These are phyloP conservation scores for Hypoxylon rubiginosum DNA, from an alignment of 2,329 filamentous ascomycete genomes.

Conservation along the genomic window DNA sequence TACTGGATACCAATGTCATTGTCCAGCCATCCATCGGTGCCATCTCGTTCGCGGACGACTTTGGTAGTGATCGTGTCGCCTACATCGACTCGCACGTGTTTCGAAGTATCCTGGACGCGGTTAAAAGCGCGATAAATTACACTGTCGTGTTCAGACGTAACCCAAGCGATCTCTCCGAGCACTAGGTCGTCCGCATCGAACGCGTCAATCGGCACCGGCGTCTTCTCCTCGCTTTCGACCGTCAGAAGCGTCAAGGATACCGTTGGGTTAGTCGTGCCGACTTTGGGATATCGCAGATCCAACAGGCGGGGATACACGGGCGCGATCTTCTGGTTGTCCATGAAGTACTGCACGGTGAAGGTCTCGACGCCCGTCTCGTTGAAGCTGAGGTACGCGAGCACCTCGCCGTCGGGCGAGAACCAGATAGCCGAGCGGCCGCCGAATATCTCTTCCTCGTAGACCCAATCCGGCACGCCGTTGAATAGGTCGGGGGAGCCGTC, in stretches of 20 bases:
- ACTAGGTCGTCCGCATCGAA: conserved; percentile 73
- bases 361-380: conserved; percentile 77
- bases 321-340: conserved; percentile 68
- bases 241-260: conserved; percentile 70
- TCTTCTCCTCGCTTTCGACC: conserved; percentile 61
- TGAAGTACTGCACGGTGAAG: conserved; percentile 76
- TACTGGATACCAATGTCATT: conserved; percentile 69
- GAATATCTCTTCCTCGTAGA: conserved; percentile 72
- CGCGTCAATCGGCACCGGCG: conserved; percentile 65
- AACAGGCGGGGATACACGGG: conserved; percentile 73
- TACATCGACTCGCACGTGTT: conserved; percentile 70
- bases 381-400: conserved; percentile 68
- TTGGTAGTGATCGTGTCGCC: conserved; percentile 60
- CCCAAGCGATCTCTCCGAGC: conserved; percentile 77
- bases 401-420: conserved; percentile 69
- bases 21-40: conserved; percentile 72
- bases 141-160: conserved; percentile 71
- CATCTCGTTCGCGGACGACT: conserved; percentile 69
- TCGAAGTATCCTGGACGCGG: conserved; percentile 75
- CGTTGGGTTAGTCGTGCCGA: conserved; percentile 75
- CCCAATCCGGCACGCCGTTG: conserved; percentile 75
- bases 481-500: conserved; percentile 73
- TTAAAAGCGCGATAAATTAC: conserved; percentile 77
- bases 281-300: conserved; percentile 76
- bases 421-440: conserved; percentile 65